Conservation (phyloP, 2,329 filamentous ascomycete genomes). For the Apiospora hydei region DNA sequence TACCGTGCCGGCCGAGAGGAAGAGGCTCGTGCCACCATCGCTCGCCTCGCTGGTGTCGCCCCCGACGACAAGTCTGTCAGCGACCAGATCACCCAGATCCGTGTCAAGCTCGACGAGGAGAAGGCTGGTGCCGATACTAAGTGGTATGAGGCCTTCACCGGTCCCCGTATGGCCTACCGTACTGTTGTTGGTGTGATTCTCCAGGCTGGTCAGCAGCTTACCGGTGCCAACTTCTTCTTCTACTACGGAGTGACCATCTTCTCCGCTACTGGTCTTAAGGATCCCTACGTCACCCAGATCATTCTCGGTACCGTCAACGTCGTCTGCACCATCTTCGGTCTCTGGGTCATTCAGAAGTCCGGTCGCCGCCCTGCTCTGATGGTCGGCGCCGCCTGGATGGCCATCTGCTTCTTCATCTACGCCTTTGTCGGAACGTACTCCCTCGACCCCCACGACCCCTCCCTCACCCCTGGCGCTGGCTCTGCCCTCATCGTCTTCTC, state of each 20-base stretch:
- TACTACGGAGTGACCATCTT: slow-evolving; percentile 74
- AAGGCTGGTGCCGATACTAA: slow-evolving; percentile 51
- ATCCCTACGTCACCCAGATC: slow-evolving; percentile 73
- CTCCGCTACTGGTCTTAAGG: slow-evolving; percentile 66
- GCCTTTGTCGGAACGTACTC: slow-evolving; percentile 57
- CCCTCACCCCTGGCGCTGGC: slow-evolving; percentile 57
- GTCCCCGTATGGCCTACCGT: slow-evolving; percentile 70
- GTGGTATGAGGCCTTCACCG: slow-evolving; percentile 70
- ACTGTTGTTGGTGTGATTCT: slow-evolving; percentile 68
- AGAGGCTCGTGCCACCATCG: slow-evolving; percentile 57
- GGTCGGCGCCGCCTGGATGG: slow-evolving; percentile 67
- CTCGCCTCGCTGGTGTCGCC: slow-evolving; percentile 52
- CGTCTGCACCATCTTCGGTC: slow-evolving; percentile 67
- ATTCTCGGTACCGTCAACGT: slow-evolving; percentile 74
- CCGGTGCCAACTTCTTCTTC: slow-evolving; percentile 74
- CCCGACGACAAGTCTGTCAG: slow-evolving; percentile 50
- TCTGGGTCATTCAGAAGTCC: slow-evolving; percentile 71
- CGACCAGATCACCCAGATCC: slow-evolving; percentile 59
- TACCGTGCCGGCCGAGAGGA: slow-evolving; percentile 55
- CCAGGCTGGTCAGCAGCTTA: slow-evolving; percentile 72
- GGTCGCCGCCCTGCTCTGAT: slow-evolving; percentile 71
- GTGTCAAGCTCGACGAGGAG: slow-evolving; percentile 58
- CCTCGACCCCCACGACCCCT: slow-evolving; percentile 50
- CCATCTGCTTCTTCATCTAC: slow-evolving; percentile 58
- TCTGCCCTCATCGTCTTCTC: slow-evolving; percentile 72